Conservation (phyloP, 768 basidiomycete genomes). For the Collybia mongolica region DNA sequence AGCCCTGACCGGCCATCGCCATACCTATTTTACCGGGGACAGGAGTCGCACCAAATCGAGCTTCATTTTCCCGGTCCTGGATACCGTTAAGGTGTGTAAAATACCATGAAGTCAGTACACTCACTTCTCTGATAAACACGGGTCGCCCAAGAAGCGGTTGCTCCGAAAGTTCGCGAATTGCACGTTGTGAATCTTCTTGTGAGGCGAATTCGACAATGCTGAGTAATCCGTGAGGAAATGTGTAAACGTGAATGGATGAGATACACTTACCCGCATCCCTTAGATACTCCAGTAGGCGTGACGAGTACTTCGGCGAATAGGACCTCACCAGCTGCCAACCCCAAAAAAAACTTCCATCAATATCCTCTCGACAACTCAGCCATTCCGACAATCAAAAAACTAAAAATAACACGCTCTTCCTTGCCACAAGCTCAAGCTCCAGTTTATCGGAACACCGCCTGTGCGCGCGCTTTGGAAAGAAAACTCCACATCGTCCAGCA, state of each 20-base stretch:
- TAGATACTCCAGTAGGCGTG: slow-evolving; percentile 94
- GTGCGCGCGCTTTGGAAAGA: slow-evolving; percentile 16
- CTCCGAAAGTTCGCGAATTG: slow-evolving; percentile 90
- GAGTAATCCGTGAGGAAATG: slow-evolving; percentile 11
- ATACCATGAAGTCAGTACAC: slow-evolving; percentile 1
- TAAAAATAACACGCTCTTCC: slow-evolving; percentile 35
- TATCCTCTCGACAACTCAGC: slow-evolving; percentile 78
- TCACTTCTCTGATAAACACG: slow-evolving; percentile 94
- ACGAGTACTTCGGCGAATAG: slow-evolving; percentile 99
- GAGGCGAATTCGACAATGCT: slow-evolving; percentile 96
- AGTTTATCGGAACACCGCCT: slow-evolving; percentile 28
- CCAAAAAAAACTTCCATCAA: slow-evolving; percentile 93
- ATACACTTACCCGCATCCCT: slow-evolving; percentile 93
- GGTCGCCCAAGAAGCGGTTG: slow-evolving; percentile 88
- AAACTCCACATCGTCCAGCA: slow-evolving; percentile 21
- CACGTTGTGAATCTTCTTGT: slow-evolving; percentile 85
- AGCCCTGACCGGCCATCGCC: slow-evolving; percentile 92
- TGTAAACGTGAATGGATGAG: slow-evolving; percentile 1
- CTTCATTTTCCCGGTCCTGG: slow-evolving; percentile 95
- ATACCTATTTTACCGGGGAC: slow-evolving; percentile 95
- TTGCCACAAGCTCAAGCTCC: slow-evolving; percentile 37
- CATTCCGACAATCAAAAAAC: slow-evolving; percentile 46
- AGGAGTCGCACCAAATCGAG: slow-evolving; percentile 93
- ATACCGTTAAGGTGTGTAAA: slow-evolving; percentile 1
- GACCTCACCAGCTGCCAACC: slow-evolving; percentile 97